Evolutionary conservation across 2,329 filamentous ascomycete species (phyloP).

Genomic region (Fusarium albidum): DNA sequence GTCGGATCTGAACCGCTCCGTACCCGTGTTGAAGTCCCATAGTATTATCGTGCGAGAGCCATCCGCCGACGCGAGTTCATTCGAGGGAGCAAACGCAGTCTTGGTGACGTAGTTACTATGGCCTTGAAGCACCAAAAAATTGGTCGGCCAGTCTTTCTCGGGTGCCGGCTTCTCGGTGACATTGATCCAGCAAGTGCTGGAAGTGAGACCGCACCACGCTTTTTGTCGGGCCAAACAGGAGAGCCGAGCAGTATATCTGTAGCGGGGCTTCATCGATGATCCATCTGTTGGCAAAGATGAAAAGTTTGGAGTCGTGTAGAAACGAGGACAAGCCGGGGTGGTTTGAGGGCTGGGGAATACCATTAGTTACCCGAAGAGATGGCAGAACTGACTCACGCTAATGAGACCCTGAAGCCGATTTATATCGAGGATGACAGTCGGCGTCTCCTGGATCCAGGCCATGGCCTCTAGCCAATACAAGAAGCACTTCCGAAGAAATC

Average conservation of each 20-base stretch:
- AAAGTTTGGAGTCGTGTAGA: neutral
- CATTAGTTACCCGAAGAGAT: neutral
- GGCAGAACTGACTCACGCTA: neutral
- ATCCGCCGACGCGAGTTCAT: too few relatives aligned
- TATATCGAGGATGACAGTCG: neutral
- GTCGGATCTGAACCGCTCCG: neutral
- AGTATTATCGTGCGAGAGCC: neutral
- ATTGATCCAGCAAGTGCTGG: neutral
- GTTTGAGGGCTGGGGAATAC: neutral
- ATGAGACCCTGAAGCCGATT: neutral
- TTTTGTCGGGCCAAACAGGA: constrained; percentile 6
- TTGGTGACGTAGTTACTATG: neutral
- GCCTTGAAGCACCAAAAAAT: neutral
- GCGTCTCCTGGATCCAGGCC: neutral
- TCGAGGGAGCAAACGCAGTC: too few relatives aligned
- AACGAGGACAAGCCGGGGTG: neutral
- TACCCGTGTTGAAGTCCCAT: constrained; percentile 4
- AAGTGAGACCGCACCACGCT: constrained; percentile 1
- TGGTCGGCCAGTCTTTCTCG: neutral
- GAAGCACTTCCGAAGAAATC: neutral
- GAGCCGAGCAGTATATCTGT: constrained; percentile 7
- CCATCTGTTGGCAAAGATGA: neutral
- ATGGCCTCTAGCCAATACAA: constrained; percentile 16
- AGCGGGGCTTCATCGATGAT: constrained; percentile 8
- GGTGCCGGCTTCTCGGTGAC: neutral